These are phyloP conservation scores for Solanum arcanum DNA, from an alignment of 257 asterid species.

Conservation along the genomic window DNA sequence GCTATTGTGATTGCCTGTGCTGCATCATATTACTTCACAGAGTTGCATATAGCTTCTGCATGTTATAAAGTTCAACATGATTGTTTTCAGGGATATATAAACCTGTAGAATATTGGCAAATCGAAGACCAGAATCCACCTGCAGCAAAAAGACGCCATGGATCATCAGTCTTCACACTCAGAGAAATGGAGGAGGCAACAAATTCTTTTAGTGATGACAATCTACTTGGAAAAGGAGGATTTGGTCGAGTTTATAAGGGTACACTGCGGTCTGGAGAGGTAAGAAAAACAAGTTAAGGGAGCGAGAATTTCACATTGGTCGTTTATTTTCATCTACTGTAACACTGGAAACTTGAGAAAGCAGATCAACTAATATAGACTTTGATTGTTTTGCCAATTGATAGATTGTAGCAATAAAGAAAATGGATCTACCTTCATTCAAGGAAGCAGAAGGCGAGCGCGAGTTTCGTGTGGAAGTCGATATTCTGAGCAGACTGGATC, in stretches of 20 bases:
- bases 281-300: background rate
- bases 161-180: constrained; percentile 70
- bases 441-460: constrained; percentile 84
- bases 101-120: constrained; percentile 71
- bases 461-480: constrained; percentile 95
- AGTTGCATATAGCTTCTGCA: background rate
- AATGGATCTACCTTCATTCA: constrained; percentile 80
- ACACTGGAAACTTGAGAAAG: background rate
- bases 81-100: constrained; percentile 70
- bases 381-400: background rate
- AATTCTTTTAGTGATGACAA: constrained; percentile 60
- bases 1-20: background rate
- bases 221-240: constrained; percentile 93
- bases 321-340: background rate
- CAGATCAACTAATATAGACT: background rate
- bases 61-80: background rate
- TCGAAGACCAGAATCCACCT: constrained; percentile 55
- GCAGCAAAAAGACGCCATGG: constrained; percentile 59
- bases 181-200: constrained; percentile 89
- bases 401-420: constrained; percentile 94
- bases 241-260: constrained; percentile 87
- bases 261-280: constrained; percentile 87
- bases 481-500: constrained; percentile 92
- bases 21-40: background rate
- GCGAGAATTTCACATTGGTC: background rate